Base-by-base conservation (phyloP, 148 eudicot species). In the Amaranthus hypochondriacus region DNA sequence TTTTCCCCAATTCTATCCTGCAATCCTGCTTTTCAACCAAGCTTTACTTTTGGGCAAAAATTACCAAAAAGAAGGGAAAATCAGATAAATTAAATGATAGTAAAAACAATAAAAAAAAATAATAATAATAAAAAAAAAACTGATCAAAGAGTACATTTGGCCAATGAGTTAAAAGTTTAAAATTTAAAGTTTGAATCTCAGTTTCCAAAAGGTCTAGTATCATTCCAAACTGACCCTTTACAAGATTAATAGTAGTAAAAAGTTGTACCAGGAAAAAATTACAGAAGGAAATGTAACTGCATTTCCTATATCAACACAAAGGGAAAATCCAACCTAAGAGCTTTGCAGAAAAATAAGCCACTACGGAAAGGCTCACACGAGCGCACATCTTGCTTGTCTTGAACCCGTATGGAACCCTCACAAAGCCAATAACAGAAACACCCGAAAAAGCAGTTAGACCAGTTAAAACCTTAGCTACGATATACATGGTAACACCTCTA, bases 171-270 rank as follows among this genome's bases (percentile, higher is more conserved):
- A 52, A 57, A 49, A 64, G 14, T 42, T 39, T 48, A 48, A 70
- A 56, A 44, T 14, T 47, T 3, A 42, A 7, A 76, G 58, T 52
- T 55, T 7, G 13, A 63, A 48, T 63, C 48, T 13, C 66, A 66
- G 51, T 72, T 70, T 54, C 48, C 39, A 71, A 77, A 77, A 77
- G 53, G 66, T 66, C 69, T 56, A 56, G 71, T 71, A 28, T 60
- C 69, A 72, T 72, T 71, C 76, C 72, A 65, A 56, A 72, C 71
- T 72, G 66, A 77, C 52, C 80, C 81, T 78, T 68, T 73, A 73
- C 77, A 73, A 42, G 68, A 60, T 54, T 51, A 73, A 67, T 11
- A 60, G 47, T 51, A 73, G 57, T 11, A 7, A 6, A 62, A 55
- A 77, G 69, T 56, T 62, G 59, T 69, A 53, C 74, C 52, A 44